These are phyloP conservation scores for Pichia kluyveri DNA, from an alignment of 805 yeast species.

Conservation along the genomic window DNA sequence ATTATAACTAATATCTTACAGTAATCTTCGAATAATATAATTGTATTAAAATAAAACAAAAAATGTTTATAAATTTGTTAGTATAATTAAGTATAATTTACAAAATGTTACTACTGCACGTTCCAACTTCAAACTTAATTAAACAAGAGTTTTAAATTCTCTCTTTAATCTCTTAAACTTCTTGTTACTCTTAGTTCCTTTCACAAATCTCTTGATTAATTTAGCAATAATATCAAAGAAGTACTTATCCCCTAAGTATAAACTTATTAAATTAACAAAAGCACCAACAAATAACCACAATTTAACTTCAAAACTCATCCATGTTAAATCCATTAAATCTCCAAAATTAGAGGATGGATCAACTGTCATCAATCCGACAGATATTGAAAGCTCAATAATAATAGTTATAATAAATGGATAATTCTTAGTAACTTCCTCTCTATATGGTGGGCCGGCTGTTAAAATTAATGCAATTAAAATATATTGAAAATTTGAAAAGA, in stretches of 20 bases:
- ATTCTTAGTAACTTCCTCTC: constrained; percentile 64
- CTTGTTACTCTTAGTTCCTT: constrained; percentile 23
- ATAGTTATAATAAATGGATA: constrained; percentile 64
- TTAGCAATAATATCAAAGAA: constrained; percentile 35
- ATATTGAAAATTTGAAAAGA: constrained; percentile 80
- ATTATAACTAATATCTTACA: too few species aligned
- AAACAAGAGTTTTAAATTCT: constrained; percentile 15
- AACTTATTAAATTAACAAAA: constrained; percentile 37
- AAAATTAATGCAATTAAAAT: constrained; percentile 75
- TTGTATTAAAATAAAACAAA: too few species aligned
- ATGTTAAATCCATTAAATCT: constrained; percentile 65
- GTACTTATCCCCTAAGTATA: constrained; percentile 37
- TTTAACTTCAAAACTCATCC: constrained; percentile 43
- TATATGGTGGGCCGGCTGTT: constrained; percentile 88
- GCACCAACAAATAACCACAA: constrained; percentile 39
- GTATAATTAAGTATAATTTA: too few species aligned
- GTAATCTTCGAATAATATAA: too few species aligned
- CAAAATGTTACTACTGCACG: too few species aligned
- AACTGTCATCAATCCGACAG: constrained; percentile 46
- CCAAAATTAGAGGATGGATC: constrained; percentile 50
- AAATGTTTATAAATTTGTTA: too few species aligned
- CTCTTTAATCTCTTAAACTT: constrained; percentile 29
- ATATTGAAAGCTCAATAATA: constrained; percentile 36
- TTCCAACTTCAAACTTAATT: too few species aligned
- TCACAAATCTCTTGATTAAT: constrained; percentile 29